These are phyloP conservation scores for Xylariales sp. DNA, from an alignment of 2,329 filamentous ascomycete genomes.

Conservation along the genomic window DNA sequence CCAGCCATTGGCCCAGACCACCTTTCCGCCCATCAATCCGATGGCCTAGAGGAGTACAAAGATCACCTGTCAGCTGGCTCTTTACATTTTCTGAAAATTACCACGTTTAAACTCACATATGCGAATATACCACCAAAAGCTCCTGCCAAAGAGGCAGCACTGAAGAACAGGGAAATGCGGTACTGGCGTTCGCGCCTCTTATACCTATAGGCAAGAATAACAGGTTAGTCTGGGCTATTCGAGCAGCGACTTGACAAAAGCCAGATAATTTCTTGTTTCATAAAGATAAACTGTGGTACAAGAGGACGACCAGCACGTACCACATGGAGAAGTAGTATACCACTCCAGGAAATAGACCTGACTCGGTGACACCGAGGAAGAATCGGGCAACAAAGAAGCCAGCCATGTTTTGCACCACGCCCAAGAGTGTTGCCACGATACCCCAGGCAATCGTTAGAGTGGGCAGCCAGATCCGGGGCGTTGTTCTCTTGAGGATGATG, in stretches of 20 bases:
- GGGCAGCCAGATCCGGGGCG: constrained; percentile 52
- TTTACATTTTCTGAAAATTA: no score
- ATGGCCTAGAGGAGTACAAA: no score
- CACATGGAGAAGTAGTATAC: constrained; percentile 48
- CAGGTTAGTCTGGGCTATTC: no score
- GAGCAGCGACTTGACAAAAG: no score
- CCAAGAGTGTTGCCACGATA: constrained; percentile 46
- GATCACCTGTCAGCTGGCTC: no score
- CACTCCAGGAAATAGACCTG: constrained; percentile 46
- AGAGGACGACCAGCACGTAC: constrained; percentile 24
- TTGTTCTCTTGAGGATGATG: constrained; percentile 57
- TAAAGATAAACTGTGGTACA: no score
- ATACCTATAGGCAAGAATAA: constrained; percentile 36
- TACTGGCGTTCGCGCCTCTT: constrained; percentile 50
- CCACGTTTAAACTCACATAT: constrained; percentile 32
- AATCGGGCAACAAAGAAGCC: constrained; percentile 51
- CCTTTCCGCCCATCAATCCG: constrained; percentile 36
- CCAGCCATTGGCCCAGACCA: constrained; percentile 50
- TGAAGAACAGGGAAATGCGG: constrained; percentile 52
- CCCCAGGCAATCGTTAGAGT: constrained; percentile 54
- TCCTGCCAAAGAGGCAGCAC: constrained; percentile 48
- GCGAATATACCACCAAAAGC: constrained; percentile 54
- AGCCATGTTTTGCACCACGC: constrained; percentile 42
- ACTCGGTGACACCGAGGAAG: constrained; percentile 52
- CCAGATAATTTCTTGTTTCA: no score